These are phyloP conservation scores for Leishmania gerbilli DNA, from an alignment of 208 protist species.

Conservation along the genomic window DNA sequence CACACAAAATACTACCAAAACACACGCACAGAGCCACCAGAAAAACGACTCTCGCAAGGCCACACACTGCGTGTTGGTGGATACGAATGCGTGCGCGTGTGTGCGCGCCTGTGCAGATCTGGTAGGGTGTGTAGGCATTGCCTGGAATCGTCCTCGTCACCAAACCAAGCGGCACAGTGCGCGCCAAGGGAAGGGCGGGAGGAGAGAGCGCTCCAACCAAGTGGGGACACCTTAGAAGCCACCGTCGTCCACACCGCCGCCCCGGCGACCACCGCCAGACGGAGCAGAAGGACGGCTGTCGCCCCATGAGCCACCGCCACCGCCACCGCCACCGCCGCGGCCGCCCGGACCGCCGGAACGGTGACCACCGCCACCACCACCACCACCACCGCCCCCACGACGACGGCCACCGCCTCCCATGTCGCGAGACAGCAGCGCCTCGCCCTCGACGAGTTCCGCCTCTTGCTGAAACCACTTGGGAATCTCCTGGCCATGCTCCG, in stretches of 20 bases:
- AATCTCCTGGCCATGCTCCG: slow-evolving; percentile 86
- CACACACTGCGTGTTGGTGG: neutral
- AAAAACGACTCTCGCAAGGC: neutral
- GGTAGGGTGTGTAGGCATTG: neutral
- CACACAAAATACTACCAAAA: neutral
- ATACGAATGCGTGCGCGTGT: neutral
- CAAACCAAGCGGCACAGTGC: neutral
- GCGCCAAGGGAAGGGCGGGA: neutral
- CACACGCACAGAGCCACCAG: neutral
- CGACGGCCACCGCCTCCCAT: slow-evolving; percentile 38
- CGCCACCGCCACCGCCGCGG: slow-evolving; percentile 24
- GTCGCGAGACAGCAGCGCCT: slow-evolving; percentile 55
- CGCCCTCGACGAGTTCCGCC: slow-evolving; percentile 78
- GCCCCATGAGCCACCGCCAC: slow-evolving; percentile 26
- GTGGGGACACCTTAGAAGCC: slow-evolving; percentile 49
- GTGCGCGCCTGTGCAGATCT: neutral
- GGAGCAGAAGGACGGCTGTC: slow-evolving; percentile 18
- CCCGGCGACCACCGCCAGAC: slow-evolving; percentile 20
- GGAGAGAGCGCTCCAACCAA: neutral
- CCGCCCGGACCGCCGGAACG: slow-evolving; percentile 33
- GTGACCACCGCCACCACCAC: slow-evolving; percentile 18
- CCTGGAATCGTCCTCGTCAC: neutral
- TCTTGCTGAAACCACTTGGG: slow-evolving; percentile 84
- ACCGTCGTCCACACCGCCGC: slow-evolving; percentile 58
- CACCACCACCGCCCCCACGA: slow-evolving; percentile 41